Evolutionary conservation across 345 rosid species (phyloP), one percentile per base, ranked within the genome.

Genomic region (Ceriops zippeliana): DNA sequence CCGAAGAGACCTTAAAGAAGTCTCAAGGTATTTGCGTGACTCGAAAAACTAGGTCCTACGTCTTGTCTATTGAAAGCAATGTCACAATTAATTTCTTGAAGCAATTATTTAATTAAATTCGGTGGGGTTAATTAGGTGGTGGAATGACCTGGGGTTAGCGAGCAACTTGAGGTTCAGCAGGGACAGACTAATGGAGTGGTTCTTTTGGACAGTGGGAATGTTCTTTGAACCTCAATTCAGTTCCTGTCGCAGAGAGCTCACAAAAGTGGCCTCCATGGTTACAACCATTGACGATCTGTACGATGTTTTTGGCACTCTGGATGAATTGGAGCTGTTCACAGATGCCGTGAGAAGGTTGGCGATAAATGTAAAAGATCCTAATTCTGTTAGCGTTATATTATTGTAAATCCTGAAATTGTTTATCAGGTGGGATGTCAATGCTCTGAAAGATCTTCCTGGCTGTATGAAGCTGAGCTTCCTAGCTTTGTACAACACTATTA

Each of bases 141-240:
- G 85, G 90, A 68, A 52, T 7, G 58, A 37, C 21, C 58, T 76
- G 42, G 72, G 70, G 37, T 65, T 84, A 15, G 68, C 68, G 2
- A 76, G 35, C 37, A 78, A 70, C 54, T n/a, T 80, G 71, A 60
- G 58, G 22, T 86, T 86, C 58, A 76, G 84, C 7, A 72, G 87
- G 72, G 84, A 83, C 60, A 76, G 87, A 49, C 68, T 82, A 24
- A 58, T 80, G 84, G 86, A 86, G 61, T 79, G 87, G 75, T 86
- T 75, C 76, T 67, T 82, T 27, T 82, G 85, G 83, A 42, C 73
- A 0, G 72, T 79, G 24, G 87, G 83, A 32, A 65, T 84, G 49
- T 60, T 63, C 7, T 56, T 26, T 24, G 71, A 76, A 22, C 85
- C 84, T 20, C 72, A 74, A 9, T 78, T 68, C 35, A 58, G 71